These are phyloP conservation scores for Xerocomus spinulosus DNA, from an alignment of 768 basidiomycete genomes.

Conservation along the genomic window DNA sequence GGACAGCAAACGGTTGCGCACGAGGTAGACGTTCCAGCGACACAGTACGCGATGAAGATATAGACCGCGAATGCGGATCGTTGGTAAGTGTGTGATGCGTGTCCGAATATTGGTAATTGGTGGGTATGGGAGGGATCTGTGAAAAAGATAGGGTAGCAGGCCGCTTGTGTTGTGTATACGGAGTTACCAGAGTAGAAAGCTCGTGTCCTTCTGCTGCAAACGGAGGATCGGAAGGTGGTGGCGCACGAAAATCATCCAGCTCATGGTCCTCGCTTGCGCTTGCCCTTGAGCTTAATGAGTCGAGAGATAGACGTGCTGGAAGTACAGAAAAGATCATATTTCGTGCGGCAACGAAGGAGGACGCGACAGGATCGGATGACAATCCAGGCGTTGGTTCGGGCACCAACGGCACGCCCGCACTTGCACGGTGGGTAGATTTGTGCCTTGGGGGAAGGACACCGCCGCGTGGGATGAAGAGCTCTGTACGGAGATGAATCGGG, in stretches of 20 bases:
- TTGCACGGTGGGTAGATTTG: neutral
- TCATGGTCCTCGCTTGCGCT: constrained; percentile 29
- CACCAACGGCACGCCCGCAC: neutral
- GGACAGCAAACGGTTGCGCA: constrained; percentile 15
- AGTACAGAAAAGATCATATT: constrained; percentile 22
- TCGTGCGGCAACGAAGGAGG: constrained; percentile 20
- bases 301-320: constrained; percentile 28
- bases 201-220: constrained; percentile 10
- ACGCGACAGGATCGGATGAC: constrained; percentile 8
- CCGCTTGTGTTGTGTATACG: neutral
- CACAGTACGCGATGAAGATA: neutral
- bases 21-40: constrained; percentile 2
- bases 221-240: neutral
- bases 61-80: neutral
- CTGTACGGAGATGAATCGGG: constrained; percentile 80
- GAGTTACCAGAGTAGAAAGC: constrained; percentile 10
- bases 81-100: neutral
- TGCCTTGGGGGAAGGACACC: constrained; percentile 3
- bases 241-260: constrained; percentile 15
- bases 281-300: constrained; percentile 26
- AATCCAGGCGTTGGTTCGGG: neutral
- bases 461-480: constrained; percentile 66
- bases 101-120: neutral
- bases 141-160: too few species aligned
- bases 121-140: too few species aligned